Evolutionary conservation across 2,329 filamentous ascomycete species (phyloP).

Genomic region (Ilyonectria destructans): DNA sequence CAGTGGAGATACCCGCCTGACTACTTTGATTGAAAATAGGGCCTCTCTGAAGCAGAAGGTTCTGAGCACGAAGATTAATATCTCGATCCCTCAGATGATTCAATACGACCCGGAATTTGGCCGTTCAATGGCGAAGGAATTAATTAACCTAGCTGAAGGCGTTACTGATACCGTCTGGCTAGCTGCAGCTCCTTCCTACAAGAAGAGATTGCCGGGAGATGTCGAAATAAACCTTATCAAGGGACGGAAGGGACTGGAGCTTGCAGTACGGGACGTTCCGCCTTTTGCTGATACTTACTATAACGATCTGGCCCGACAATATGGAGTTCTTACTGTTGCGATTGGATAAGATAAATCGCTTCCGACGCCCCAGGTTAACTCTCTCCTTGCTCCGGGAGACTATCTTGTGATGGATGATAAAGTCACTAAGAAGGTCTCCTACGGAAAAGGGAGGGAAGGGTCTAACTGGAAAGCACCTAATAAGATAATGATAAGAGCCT

Average conservation of each 20-base stretch:
- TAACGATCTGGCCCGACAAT: neutral
- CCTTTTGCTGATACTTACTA: neutral
- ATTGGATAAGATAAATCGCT: neutral
- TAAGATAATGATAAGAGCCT: neutral
- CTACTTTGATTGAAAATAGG: too few species aligned
- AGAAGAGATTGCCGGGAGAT: neutral
- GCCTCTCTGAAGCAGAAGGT: too few species aligned
- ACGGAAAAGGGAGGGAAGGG: fast-evolving
- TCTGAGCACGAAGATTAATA: too few species aligned
- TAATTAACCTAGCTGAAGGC: too few species aligned
- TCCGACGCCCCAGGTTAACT: neutral
- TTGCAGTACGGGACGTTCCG: too few species aligned
- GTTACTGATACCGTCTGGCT: neutral
- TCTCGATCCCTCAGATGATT: too few species aligned
- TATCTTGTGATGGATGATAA: neutral
- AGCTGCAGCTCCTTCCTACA: neutral
- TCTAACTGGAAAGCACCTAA: neutral
- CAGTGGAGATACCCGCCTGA: too few species aligned
- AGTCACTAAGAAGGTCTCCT: neutral
- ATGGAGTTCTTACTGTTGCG: neutral
- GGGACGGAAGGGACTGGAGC: too few species aligned
- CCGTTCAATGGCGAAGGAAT: too few species aligned
- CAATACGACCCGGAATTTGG: too few species aligned
- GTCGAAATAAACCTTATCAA: neutral
- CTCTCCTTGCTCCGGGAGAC: neutral